A percentile compares a stretch with the other conserved stretches of the same genome.
Evolutionary conservation across 1,139 yeast species (phyloP).

Genomic region (Kodamaea alishanica): DNA sequence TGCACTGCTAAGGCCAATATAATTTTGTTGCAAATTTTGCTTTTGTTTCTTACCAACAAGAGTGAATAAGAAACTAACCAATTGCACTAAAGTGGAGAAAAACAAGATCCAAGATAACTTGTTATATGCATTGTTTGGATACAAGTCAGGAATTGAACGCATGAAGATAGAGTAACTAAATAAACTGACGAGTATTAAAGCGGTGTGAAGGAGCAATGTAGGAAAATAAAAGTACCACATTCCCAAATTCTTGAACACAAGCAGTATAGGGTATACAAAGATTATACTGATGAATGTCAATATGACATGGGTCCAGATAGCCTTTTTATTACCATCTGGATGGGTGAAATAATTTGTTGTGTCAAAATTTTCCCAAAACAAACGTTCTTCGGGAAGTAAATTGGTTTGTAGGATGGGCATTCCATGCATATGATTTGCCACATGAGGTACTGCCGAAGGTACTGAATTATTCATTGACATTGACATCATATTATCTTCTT

Average conservation of each 20-base stretch:
- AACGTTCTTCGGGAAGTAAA: constrained; percentile 66
- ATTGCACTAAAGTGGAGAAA: constrained; percentile 51
- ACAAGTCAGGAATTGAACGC: constrained; percentile 59
- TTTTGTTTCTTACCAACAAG: constrained; percentile 1
- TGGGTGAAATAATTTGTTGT: constrained; percentile 74
- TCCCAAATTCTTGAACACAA: constrained; percentile 60
- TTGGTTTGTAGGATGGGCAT: constrained; percentile 68
- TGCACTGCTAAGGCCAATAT: constrained; percentile 2
- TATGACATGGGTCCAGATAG: constrained; percentile 55
- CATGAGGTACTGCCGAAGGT: constrained; percentile 41
- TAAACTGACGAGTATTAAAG: constrained; percentile 47
- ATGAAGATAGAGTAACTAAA: constrained; percentile 59
- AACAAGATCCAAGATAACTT: constrained; percentile 61
- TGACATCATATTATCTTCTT: background rate
- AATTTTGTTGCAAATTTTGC: background rate
- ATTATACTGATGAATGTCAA: constrained; percentile 46
- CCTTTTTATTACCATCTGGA: constrained; percentile 46
- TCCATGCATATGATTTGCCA: constrained; percentile 60
- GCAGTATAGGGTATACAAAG: constrained; percentile 64
- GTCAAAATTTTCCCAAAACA: constrained; percentile 76
- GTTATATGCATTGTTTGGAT: constrained; percentile 73
- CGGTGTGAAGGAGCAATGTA: constrained; percentile 49
- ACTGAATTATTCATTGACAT: background rate
- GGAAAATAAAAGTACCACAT: constrained; percentile 55
- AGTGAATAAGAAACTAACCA: constrained; percentile 41